A percentile compares a stretch with the other conserved stretches of the same genome.
Evolutionary conservation across 805 yeast species (phyloP).

Genomic region (Candida andamanensis): DNA sequence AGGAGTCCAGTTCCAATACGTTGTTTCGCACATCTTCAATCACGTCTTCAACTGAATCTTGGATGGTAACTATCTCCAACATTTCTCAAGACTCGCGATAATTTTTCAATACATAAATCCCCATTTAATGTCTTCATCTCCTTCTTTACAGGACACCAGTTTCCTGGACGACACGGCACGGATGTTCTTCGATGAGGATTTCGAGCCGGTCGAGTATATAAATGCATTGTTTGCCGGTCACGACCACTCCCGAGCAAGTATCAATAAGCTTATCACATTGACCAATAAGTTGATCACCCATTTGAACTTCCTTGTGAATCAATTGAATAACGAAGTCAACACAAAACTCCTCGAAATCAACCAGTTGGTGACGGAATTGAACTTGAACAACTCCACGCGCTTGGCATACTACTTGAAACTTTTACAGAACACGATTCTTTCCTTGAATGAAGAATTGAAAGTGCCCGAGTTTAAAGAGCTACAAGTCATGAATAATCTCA

Average conservation of each 20-base stretch:
- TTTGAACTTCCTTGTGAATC: constrained; percentile 58
- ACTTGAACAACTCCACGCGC: constrained; percentile 42
- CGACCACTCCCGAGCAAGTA: constrained; percentile 17
- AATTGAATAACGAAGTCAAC: constrained; percentile 42
- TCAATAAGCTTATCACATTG: constrained; percentile 39
- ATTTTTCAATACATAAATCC: neutral
- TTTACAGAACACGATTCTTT: constrained; percentile 51
- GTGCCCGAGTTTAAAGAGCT: constrained; percentile 15
- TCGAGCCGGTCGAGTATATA: constrained; percentile 59
- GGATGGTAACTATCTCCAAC: constrained; percentile 31
- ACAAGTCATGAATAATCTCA: constrained; percentile 25
- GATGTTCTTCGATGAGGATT: constrained; percentile 66
- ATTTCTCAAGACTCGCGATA: neutral
- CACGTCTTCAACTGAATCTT: constrained; percentile 42
- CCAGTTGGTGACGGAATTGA: constrained; percentile 14
- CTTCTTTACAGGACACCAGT: neutral
- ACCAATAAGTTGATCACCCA: constrained; percentile 52
- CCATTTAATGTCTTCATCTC: too few species aligned
- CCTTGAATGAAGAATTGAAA: constrained; percentile 46
- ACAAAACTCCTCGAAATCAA: constrained; percentile 44
- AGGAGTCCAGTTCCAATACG: constrained; percentile 19
- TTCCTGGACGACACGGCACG: constrained; percentile 38
- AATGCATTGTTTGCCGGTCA: constrained; percentile 49
- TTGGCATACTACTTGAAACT: constrained; percentile 64
- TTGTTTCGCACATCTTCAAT: constrained; percentile 31